Percentiles rank a stretch among this genome's conserved stretches.
Evolutionary conservation across 768 basidiomycete genomes (phyloP).

Genomic region (Tephrocybe sp.): DNA sequence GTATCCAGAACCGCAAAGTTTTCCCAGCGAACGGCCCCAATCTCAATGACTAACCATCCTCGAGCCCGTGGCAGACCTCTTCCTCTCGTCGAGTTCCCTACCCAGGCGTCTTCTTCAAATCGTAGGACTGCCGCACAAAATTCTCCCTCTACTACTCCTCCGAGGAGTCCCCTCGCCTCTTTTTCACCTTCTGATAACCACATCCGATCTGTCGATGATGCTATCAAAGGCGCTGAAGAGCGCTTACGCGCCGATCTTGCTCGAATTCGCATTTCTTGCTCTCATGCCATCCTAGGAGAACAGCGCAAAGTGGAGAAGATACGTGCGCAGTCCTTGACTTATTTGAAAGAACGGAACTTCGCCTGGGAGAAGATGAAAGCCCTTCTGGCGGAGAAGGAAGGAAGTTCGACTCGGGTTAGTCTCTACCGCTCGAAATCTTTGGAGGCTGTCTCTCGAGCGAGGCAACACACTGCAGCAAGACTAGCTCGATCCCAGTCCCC

Average conservation of each 20-base stretch:
- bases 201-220: constrained; percentile 25
- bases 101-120: neutral
- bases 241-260: constrained; percentile 29
- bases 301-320: constrained; percentile 30
- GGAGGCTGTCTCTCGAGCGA: neutral
- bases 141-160: neutral
- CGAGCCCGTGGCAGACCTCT: neutral
- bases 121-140: neutral
- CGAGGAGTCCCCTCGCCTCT: neutral
- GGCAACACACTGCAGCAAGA: neutral
- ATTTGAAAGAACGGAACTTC: constrained; percentile 34
- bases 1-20: constrained; percentile 1
- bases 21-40: neutral
- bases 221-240: constrained; percentile 29
- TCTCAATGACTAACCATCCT: neutral
- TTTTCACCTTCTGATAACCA: neutral
- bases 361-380: constrained; percentile 29
- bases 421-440: constrained; percentile 5
- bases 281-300: constrained; percentile 27
- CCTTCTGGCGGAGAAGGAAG: constrained; percentile 21
- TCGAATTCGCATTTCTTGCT: constrained; percentile 30
- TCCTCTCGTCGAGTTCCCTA: neutral
- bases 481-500: neutral
- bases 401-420: neutral
- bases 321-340: constrained; percentile 26